These are phyloP conservation scores for Dillenia suffruticosa DNA, from an alignment of 164 flowering plant species.

Conservation along the genomic window DNA sequence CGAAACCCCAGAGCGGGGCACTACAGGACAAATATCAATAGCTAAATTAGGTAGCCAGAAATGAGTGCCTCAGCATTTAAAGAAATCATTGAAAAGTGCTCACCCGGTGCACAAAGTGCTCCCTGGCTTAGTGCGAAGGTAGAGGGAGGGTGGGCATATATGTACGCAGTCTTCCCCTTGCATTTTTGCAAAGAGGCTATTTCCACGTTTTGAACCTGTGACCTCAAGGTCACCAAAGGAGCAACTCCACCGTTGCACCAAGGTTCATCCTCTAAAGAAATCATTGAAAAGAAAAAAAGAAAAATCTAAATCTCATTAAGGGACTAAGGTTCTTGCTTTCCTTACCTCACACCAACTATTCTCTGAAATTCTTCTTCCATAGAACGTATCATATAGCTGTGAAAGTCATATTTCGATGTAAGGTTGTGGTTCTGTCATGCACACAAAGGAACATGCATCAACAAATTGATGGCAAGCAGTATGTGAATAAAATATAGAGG, in stretches of 20 bases:
- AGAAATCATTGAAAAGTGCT: not conserved
- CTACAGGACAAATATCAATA: conserved; percentile 44
- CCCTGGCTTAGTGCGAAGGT: too few relatives aligned
- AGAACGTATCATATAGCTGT: conserved; percentile 96
- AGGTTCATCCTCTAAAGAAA: too few relatives aligned
- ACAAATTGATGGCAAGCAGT: not conserved
- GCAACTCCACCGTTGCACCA: too few relatives aligned
- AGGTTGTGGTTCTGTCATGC: conserved; percentile 91
- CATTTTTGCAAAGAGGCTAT: too few relatives aligned
- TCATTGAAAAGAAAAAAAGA: not conserved
- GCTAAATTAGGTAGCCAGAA: conserved; percentile 8
- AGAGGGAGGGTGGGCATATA: too few relatives aligned
- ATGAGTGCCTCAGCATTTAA: not conserved
- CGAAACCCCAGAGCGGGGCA: conserved; percentile 97
- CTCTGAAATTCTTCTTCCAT: conserved; percentile 98
- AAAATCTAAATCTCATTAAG: not conserved
- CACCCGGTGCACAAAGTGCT: too few relatives aligned
- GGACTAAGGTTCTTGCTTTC: not conserved
- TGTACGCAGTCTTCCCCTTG: too few relatives aligned
- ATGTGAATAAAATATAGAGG: not conserved
- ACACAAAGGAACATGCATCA: conserved; percentile 10
- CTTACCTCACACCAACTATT: conserved; percentile 95
- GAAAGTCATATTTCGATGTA: conserved; percentile 81
- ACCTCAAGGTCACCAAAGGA: too few relatives aligned
- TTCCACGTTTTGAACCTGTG: too few relatives aligned